These are phyloP conservation scores for Schizochytrium sp. DNA, from an alignment of 108 stramenopile species.

Conservation along the genomic window DNA sequence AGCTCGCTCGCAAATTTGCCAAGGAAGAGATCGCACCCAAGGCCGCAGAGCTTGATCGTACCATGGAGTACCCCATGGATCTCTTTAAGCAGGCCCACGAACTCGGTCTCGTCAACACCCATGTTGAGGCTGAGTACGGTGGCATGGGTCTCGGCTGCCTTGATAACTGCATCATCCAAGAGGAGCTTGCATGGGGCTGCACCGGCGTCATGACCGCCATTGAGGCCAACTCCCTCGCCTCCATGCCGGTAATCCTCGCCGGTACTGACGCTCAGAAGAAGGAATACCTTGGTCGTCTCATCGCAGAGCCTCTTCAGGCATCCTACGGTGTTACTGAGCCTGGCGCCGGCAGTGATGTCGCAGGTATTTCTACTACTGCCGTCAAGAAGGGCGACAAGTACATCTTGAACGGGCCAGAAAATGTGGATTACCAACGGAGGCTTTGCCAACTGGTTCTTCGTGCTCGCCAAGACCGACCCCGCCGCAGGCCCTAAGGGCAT, in stretches of 20 bases:
- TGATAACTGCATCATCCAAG: conserved; percentile 64
- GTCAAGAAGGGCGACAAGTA: conserved; percentile 66
- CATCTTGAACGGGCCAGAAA: conserved; percentile 67
- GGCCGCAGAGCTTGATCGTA: conserved; percentile 62
- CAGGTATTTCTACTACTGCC: conserved; percentile 62
- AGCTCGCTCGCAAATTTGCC: conserved; percentile 64
- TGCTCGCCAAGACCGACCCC: conserved; percentile 67
- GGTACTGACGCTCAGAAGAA: conserved; percentile 68
- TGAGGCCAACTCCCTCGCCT: conserved; percentile 69
- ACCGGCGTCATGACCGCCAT: conserved; percentile 68
- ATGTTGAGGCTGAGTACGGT: conserved; percentile 64
- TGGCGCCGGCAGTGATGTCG: conserved; percentile 63
- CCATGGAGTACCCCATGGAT: conserved; percentile 67
- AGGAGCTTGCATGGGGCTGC: conserved; percentile 70
- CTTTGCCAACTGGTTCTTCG: conserved; percentile 67
- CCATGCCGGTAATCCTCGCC: conserved; percentile 65
- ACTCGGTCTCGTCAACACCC: conserved; percentile 68
- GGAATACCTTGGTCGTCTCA: conserved; percentile 62
- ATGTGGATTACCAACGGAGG: conserved; percentile 69
- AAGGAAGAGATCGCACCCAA: conserved; percentile 63
- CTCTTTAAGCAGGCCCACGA: conserved; percentile 66
- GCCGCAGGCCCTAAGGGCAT: conserved; percentile 59
- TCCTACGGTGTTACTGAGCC: conserved; percentile 69
- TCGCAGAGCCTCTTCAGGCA: conserved; percentile 62
- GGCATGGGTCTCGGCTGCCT: conserved; percentile 63